Evolutionary conservation across 495 filamentous ascomycete genomes (phyloP).

Genomic region (Hypoxylon rickii): DNA sequence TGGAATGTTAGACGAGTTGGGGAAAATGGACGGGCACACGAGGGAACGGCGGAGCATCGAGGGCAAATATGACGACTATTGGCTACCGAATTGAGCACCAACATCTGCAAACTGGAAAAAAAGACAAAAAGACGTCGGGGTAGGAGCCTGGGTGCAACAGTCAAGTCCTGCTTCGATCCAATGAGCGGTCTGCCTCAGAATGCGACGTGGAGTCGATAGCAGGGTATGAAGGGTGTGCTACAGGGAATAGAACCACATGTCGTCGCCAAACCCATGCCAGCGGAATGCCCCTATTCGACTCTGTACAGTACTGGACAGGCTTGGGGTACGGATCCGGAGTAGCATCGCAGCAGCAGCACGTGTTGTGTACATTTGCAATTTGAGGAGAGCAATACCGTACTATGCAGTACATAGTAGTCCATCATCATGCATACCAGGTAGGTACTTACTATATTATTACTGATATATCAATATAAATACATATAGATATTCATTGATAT

Average conservation of each 20-base stretch:
- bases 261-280: conserved; percentile 19
- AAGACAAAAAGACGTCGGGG: no score
- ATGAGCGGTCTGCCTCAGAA: conserved; percentile 16
- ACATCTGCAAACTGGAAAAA: conserved; percentile 11
- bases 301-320: not conserved
- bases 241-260: conserved; percentile 34
- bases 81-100: conserved; percentile 32
- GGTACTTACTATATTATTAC: no score
- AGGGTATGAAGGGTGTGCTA: no score
- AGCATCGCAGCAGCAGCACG: conserved; percentile 7
- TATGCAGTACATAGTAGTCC: no score
- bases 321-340: conserved; percentile 8
- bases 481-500: not conserved
- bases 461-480: no score
- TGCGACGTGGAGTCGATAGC: conserved; percentile 32
- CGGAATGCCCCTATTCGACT: conserved; percentile 18
- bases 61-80: conserved; percentile 30
- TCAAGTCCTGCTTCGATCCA: conserved; percentile 18
- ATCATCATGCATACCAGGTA: no score
- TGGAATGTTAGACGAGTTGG: conserved; percentile 23
- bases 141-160: conserved; percentile 24
- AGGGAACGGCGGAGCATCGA: conserved; percentile 13
- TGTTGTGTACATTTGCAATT: no score
- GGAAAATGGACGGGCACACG: conserved; percentile 18
- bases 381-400: no score